Evolutionary conservation across 225 moss, liverwort and hornwort species (phyloP), one percentile per base, ranked within the genome.

Genomic region (Sphagnum tenellum): DNA sequence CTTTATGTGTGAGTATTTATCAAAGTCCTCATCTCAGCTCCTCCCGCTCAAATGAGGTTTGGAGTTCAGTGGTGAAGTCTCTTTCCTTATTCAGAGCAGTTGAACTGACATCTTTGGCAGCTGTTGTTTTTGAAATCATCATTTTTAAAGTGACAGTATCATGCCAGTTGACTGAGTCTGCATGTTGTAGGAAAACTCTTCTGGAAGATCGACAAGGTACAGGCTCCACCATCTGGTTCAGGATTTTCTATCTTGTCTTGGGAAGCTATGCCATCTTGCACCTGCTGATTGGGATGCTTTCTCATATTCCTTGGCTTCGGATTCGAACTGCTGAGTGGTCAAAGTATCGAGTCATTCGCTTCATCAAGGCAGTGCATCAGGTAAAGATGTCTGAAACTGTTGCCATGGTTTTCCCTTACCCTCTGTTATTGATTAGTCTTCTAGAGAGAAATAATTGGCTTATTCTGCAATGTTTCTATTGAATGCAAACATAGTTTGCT

Each of bases 361-460:
- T 99, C 62, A 57, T 90, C 46, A 80, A 81, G 61, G 93, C 89
- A 89, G 73, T 99, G 8, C 98, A 99, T 69, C 89, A 99, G 92
- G 96, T 98, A 78, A 12, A 54, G 29, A 29, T 29, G 1, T 29
- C 29, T 29, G 29, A 29, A 29, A 29, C 29, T 29, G 29, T 29
- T 29, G 29, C 29, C 29, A 29, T 29, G 29, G 29, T 29, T 29
- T 29, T 29, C 29, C 29, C 29, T 29, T 29, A 29, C 1, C 29
- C 29, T 29, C 29, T 29, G 29, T 29, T 29, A 0, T 0, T 29
- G 29, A 29, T 29, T 29, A 29, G 29, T 14, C 6, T 49, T 53
- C 53, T 53, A 6, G 53, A 53, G 53, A 6, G 53, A 53, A 6
- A 6, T 10, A 53, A 29, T 29, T 29, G 29, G 29, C 29, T 29